Evolutionary conservation across 192 early-diverging fungal species (phyloP), one percentile per base, ranked within the genome.

Genomic region (Glomus cerebriforme): DNA sequence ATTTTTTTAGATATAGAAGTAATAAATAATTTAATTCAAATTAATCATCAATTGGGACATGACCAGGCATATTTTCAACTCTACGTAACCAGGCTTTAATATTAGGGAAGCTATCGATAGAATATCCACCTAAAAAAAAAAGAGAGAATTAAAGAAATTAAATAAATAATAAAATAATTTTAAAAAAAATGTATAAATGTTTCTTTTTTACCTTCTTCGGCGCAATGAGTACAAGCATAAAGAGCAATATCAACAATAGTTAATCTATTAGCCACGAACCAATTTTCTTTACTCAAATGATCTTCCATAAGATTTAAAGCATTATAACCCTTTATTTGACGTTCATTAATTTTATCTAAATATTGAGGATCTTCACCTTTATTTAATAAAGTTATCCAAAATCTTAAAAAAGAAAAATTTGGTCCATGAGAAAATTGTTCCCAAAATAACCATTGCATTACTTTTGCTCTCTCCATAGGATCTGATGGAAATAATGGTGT

Each of bases 371-470:
- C 74, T 22, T 76, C 74, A 19, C 45, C 43, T 37, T 26, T 34
- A 63, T 76, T 27, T 19, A 76, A 34, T 62, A 35, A 76, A 17
- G 34, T 34, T 29, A 76, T 22, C 74, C 74, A 76, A 58, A 58
- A 76, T n/a, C 74, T 58, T 64, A 76, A 64, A 10, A 60, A 19
- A 3, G 35, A 2, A 29, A 76, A 62, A 43, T 76, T 76, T 43
- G 74, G 74, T 32, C 39, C 29, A 19, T 63, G 59, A 35, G 74
- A 76, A 37, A 29, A 64, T 43, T 76, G 74, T 76, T 76, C 74
- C 74, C 74, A 76, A 43, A 76, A 76, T 19, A 76, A 37, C 74
- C 74, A 76, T 76, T 76, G 59, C 59, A 63, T 32, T 37, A 60
- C n/a, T 64, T 76, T 37, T 19, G 74, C 74, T 26, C 34, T 26